These are phyloP conservation scores for Starmerella davenportii DNA, from an alignment of 805 yeast species.

Conservation along the genomic window DNA sequence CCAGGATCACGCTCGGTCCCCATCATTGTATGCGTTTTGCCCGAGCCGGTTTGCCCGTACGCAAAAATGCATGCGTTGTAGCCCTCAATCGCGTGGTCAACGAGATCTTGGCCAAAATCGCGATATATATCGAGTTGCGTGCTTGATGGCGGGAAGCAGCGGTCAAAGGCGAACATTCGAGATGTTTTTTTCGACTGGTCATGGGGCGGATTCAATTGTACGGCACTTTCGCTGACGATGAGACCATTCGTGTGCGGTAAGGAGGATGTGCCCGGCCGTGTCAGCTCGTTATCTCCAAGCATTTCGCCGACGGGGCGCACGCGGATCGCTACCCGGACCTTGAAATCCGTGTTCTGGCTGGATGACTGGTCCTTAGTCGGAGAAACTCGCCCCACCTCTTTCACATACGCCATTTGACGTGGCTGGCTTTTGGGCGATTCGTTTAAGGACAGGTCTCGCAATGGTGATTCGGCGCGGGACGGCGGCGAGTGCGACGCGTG, in stretches of 20 bases:
- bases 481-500: too few species aligned
- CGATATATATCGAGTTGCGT: slow-evolving; percentile 36
- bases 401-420: too few species aligned
- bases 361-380: too few species aligned
- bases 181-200: slow-evolving; percentile 14
- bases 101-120: slow-evolving; percentile 38
- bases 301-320: slow-evolving; percentile 21
- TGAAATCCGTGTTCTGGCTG: slow-evolving; percentile 12
- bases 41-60: slow-evolving; percentile 72
- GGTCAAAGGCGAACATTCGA: slow-evolving; percentile 33
- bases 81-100: slow-evolving; percentile 50
- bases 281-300: too few species aligned
- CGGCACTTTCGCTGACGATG: not conserved
- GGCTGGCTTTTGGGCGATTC: too few species aligned
- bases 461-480: too few species aligned
- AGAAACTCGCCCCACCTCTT: too few species aligned
- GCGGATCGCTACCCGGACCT: slow-evolving; percentile 26
- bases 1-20: slow-evolving; percentile 39
- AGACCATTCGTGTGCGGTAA: not conserved
- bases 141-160: slow-evolving; percentile 28
- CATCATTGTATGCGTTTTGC: slow-evolving; percentile 72
- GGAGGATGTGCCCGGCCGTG: not conserved
- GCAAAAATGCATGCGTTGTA: slow-evolving; percentile 59
- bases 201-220: not conserved
- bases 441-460: too few species aligned